Evolutionary conservation across 169 alveolate genomes (phyloP).

Genomic region (Perkinsus olseni): DNA sequence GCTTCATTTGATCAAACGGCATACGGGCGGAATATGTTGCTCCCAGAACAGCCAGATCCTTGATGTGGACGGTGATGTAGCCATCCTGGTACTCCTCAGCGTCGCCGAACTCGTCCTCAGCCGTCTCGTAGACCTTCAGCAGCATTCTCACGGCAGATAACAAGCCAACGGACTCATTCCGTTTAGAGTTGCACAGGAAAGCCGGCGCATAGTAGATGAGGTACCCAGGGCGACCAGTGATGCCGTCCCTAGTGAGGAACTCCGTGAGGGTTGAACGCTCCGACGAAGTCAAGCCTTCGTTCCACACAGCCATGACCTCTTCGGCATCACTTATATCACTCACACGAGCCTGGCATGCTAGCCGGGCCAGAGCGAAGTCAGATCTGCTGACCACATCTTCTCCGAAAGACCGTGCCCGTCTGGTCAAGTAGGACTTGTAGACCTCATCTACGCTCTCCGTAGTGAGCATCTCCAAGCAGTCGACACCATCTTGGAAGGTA

Average conservation of each 20-base stretch:
- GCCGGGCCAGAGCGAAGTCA: slow-evolving; percentile 5
- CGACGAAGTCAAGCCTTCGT: not conserved
- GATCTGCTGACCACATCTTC: not conserved
- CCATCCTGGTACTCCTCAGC: not conserved
- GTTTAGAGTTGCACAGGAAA: not conserved
- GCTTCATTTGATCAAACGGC: not conserved
- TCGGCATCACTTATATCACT: not conserved
- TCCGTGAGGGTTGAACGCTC: not conserved
- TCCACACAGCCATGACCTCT: not conserved
- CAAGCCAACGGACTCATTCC: not conserved
- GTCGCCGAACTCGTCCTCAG: not conserved
- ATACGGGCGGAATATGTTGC: not conserved
- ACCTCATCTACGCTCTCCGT: not conserved
- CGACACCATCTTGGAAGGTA: not conserved
- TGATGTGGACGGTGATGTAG: not conserved
- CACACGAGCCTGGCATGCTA: slow-evolving; percentile 6
- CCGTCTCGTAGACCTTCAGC: not conserved
- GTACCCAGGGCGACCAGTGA: not conserved
- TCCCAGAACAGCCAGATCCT: not conserved
- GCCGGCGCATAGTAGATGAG: not conserved
- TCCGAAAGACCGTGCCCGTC: not conserved
- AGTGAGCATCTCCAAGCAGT: not conserved
- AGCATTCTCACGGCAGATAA: not conserved
- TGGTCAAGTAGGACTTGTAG: not conserved
- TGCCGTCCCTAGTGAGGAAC: not conserved